Base-by-base conservation (phyloP, 495 filamentous ascomycete species). In the Chaetomium fimeti region DNA sequence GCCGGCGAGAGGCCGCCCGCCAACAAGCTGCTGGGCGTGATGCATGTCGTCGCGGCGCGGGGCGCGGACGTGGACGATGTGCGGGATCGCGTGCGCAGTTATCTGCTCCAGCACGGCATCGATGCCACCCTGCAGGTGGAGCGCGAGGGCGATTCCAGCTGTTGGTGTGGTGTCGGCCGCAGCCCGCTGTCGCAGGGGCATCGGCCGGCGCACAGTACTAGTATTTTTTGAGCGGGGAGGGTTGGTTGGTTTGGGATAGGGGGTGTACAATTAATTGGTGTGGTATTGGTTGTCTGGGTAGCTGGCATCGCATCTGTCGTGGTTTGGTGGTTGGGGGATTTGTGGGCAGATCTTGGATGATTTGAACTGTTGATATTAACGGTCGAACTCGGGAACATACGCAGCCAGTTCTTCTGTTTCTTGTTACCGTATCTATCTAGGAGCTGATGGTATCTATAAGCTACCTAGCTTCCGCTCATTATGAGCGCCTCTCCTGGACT, bases 51-150 rank as follows among this genome's bases (percentile, higher is more conserved):
- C 52, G 91, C 88, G 1, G 83, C 84, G 2, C 82, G 86, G 24
- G 83, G 83, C 5, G 84, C 85, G 3, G 90, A 93, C 68, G 71
- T 90, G 55, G 91, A 93, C 69, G 89, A 92, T 62, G 89, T 93
- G 45, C 83, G 90, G 45, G 83, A 88, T 61, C 79, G 91, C 43
- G 86, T 89, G 0, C 73, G 78, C 69, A 75, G 75, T 43, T 86
- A 84, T 66, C 76, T 95, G 52, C 71, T 75, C 6, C 82, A 84
- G 54, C 84, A 86, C 57, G 78, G 84, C 29, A 85, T 93, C 71
- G 86, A 92, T 68, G 84, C 89, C 54, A 85, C 91, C 57, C 82
- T 92, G 32, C 90, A 93, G 71, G 78, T 84, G 16, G 91, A 95
- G 74, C 80, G 87, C 45, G 88, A 91, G 69, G 89, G 89, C 0